Evolutionary conservation across 2,329 filamentous ascomycete species (phyloP).

Genomic region (Xylariaceae sp.): DNA sequence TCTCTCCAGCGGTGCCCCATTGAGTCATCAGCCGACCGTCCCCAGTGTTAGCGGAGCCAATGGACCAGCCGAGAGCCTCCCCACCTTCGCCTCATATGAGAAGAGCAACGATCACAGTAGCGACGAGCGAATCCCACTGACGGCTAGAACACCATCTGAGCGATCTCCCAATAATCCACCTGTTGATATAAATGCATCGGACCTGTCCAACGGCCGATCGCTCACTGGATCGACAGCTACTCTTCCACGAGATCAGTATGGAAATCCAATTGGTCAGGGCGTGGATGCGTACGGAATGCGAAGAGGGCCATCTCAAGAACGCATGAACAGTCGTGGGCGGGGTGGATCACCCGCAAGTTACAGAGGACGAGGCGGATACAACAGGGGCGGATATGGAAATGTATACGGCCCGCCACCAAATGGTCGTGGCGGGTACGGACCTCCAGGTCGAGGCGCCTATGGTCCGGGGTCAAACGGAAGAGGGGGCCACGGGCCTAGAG

Average conservation of each 20-base stretch:
- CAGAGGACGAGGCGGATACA: slow-evolving; percentile 50
- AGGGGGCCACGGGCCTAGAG: slow-evolving; percentile 30
- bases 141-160: slow-evolving; percentile 59
- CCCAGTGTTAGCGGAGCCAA: slow-evolving; percentile 55
- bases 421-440: slow-evolving; percentile 45
- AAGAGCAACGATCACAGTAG: slow-evolving; percentile 57
- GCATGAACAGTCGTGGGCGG: slow-evolving; percentile 51
- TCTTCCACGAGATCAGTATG: slow-evolving; percentile 56
- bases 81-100: slow-evolving; percentile 63
- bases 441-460: slow-evolving; percentile 42
- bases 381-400: slow-evolving; percentile 37
- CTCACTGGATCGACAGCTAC: slow-evolving; percentile 38
- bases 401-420: slow-evolving; percentile 42
- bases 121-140: slow-evolving; percentile 70
- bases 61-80: slow-evolving; percentile 43
- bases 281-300: slow-evolving; percentile 45
- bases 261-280: slow-evolving; percentile 49
- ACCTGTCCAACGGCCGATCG: slow-evolving; percentile 34
- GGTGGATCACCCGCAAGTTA: slow-evolving; percentile 47
- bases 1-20: slow-evolving; percentile 33
- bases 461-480: slow-evolving; percentile 34
- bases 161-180: slow-evolving; percentile 45
- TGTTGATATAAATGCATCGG: slow-evolving; percentile 37
- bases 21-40: slow-evolving; percentile 53
- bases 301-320: slow-evolving; percentile 44